Percentiles rank a stretch among this genome's conserved stretches.
Evolutionary conservation across 2,329 filamentous ascomycete species (phyloP).

Genomic region (Ophiostoma ulmi): DNA sequence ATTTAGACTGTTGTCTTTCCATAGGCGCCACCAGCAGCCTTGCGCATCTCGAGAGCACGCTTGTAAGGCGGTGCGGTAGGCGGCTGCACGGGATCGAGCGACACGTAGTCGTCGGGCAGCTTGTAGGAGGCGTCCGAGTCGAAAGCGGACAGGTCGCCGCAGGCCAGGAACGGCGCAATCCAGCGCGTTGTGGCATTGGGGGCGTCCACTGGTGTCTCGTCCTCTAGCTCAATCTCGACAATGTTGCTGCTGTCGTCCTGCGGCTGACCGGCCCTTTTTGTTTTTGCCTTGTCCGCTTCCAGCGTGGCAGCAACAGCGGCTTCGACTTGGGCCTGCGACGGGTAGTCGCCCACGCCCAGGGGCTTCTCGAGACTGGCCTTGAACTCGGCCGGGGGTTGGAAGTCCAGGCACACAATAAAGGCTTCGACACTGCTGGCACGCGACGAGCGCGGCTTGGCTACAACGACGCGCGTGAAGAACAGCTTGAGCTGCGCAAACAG

Average conservation of each 20-base stretch:
- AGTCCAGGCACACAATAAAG: constrained; percentile 91
- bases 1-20: constrained; percentile 52
- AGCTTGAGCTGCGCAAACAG: constrained; percentile 90
- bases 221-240: constrained; percentile 47
- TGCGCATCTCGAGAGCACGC: constrained; percentile 77
- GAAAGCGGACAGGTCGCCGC: constrained; percentile 88
- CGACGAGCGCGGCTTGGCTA: constrained; percentile 90
- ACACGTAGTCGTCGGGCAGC: constrained; percentile 78
- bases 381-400: constrained; percentile 72
- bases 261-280: not conserved
- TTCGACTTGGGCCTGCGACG: not conserved
- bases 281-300: not conserved
- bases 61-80: constrained; percentile 96
- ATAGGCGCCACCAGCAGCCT: constrained; percentile 68
- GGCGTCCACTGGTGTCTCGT: constrained; percentile 32
- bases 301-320: not conserved
- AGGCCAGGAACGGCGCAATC: constrained; percentile 96
- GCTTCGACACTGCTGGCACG: constrained; percentile 96
- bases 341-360: constrained; percentile 47
- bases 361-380: constrained; percentile 70
- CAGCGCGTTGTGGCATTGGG: constrained; percentile 47
- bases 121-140: constrained; percentile 94
- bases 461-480: constrained; percentile 80
- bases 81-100: constrained; percentile 86
- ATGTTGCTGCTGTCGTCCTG: constrained; percentile 35